Percentiles rank a stretch among this genome's conserved stretches.
These are phyloP conservation scores for Scenedesmus sp. DNA, from an alignment of 163 green algal genomes.

Conservation along the genomic window DNA sequence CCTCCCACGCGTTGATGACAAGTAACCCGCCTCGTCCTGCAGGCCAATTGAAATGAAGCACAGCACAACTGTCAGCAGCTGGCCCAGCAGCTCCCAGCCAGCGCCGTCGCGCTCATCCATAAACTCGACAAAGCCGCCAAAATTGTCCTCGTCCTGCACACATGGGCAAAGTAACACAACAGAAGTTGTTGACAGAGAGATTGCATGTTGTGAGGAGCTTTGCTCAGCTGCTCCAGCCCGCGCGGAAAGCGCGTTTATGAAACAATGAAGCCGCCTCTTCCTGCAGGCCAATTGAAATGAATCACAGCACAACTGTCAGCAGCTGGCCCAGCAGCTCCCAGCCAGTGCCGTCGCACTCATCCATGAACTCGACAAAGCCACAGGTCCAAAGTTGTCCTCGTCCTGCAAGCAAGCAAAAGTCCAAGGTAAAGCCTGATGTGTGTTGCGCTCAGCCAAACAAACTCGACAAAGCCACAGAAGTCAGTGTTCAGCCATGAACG, in stretches of 20 bases:
- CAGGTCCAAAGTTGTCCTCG: not conserved
- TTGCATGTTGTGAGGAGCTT: not conserved
- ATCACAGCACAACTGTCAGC: not conserved
- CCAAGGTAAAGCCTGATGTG: too few relatives aligned
- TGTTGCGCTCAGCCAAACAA: too few relatives aligned
- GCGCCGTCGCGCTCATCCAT: conserved; percentile 60
- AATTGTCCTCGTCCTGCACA: conserved; percentile 52
- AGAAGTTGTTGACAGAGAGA: not conserved
- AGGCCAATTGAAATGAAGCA: too few relatives aligned
- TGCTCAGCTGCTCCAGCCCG: not conserved
- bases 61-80: conserved; percentile 47
- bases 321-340: conserved; percentile 74
- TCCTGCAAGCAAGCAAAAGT: not conserved
- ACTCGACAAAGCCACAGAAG: too few relatives aligned
- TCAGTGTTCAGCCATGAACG: not conserved
- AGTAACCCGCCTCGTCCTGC: not conserved
- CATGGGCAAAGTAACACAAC: not conserved
- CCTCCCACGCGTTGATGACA: not conserved
- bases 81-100: conserved; percentile 72
- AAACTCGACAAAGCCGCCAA: conserved; percentile 65
- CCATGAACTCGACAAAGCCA: not conserved
- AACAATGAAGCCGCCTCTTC: not conserved
- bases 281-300: too few relatives aligned
- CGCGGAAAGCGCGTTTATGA: not conserved
- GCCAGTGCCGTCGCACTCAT: conserved; percentile 33